Evolutionary conservation across 805 yeast genomes (phyloP).

Genomic region (Lipomyces sp.): DNA sequence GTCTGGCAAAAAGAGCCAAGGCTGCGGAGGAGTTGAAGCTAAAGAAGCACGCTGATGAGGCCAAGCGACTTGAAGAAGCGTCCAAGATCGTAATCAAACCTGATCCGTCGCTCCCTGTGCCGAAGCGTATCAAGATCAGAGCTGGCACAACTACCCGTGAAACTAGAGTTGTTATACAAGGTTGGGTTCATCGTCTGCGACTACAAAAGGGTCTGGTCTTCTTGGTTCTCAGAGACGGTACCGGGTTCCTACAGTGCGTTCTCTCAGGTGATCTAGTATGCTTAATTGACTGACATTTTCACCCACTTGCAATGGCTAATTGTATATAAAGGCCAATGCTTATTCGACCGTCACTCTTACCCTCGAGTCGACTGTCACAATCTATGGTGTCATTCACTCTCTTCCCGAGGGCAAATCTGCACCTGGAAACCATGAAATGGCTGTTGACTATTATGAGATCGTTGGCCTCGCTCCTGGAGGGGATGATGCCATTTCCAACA

Average conservation of each 20-base stretch:
- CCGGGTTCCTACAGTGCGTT: constrained; percentile 87
- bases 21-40: constrained; percentile 56
- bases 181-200: constrained; percentile 97
- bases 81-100: constrained; percentile 75
- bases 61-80: constrained; percentile 75
- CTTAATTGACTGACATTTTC: background rate
- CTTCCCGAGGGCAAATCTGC: constrained; percentile 97
- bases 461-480: constrained; percentile 96
- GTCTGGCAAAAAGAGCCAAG: constrained; percentile 79
- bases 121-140: constrained; percentile 69
- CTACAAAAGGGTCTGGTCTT: constrained; percentile 90
- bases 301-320: background rate
- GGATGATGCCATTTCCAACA: constrained; percentile 92
- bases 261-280: constrained; percentile 74
- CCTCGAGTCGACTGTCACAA: constrained; percentile 78
- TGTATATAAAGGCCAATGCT: constrained; percentile 64
- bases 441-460: constrained; percentile 86
- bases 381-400: constrained; percentile 79
- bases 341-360: constrained; percentile 83
- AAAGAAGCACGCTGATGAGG: constrained; percentile 69
- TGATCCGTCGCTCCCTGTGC: constrained; percentile 73
- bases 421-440: constrained; percentile 95
- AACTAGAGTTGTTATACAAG: constrained; percentile 75
- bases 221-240: constrained; percentile 91
- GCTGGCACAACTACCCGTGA: constrained; percentile 61